These are phyloP conservation scores for Phytopythium oedochilum DNA, from an alignment of 352 stramenopile genomes.

Conservation along the genomic window DNA sequence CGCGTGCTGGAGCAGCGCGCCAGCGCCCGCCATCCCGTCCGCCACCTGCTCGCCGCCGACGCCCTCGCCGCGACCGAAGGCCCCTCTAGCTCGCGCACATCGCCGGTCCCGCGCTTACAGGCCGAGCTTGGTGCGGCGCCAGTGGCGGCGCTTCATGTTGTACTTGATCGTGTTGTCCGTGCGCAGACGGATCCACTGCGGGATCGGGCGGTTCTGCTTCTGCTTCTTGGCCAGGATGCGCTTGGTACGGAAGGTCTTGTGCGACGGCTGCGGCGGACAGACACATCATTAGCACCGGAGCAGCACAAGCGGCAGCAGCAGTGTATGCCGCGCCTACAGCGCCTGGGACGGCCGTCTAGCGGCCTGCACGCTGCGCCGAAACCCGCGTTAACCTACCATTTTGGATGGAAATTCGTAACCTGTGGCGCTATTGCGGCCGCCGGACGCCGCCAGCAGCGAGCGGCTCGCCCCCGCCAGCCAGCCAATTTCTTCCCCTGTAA, in stretches of 20 bases:
- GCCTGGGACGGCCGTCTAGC: too few relatives aligned
- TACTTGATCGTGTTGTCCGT: conserved; percentile 99
- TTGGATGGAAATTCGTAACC: conserved; percentile 10
- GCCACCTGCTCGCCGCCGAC: not conserved
- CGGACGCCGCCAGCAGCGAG: not conserved
- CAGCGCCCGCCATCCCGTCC: not conserved
- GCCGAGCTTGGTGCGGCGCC: conserved; percentile 99
- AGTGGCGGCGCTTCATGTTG: conserved; percentile 99
- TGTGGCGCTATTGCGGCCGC: not conserved
- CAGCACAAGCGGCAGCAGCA: not conserved
- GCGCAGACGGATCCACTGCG: conserved; percentile 99
- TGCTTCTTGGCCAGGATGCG: conserved; percentile 99
- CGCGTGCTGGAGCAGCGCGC: not conserved
- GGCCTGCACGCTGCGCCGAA: not conserved
- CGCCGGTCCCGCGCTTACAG: conserved; percentile 89
- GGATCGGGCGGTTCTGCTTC: conserved; percentile 99
- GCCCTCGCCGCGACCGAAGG: not conserved
- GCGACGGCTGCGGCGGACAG: conserved; percentile 86
- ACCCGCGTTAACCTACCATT: conserved; percentile 5
- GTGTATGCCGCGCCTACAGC: too few relatives aligned
- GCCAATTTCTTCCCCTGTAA: not conserved
- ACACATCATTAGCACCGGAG: not conserved
- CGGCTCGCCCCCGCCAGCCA: conserved; percentile 4
- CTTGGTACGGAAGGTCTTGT: conserved; percentile 99
- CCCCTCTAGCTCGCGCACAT: conserved; percentile 4